Percentiles rank a stretch among this genome's conserved stretches.
Evolutionary conservation across 208 protist species (phyloP).

Genomic region (Crithidia expoeki): DNA sequence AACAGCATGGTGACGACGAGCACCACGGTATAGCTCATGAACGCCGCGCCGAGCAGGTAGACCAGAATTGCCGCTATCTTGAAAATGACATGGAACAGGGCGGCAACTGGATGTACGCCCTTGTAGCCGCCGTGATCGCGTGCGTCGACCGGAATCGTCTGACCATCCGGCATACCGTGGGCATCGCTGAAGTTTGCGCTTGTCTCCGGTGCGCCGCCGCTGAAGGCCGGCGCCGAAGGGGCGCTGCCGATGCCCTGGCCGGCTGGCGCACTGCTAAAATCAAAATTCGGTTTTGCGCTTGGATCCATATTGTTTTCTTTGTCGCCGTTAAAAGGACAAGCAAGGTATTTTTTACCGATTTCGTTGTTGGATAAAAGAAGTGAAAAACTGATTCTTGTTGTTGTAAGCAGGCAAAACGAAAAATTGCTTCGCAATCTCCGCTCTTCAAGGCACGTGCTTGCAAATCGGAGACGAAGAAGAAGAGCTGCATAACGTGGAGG

Average conservation of each 20-base stretch:
- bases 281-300: slow-evolving; percentile 17
- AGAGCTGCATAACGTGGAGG: too few species aligned
- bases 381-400: too few species aligned
- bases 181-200: neutral
- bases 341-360: too few species aligned
- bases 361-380: too few species aligned
- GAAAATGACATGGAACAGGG: slow-evolving; percentile 90
- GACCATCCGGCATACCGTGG: slow-evolving; percentile 6
- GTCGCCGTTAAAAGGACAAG: too few species aligned
- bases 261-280: slow-evolving; percentile 39
- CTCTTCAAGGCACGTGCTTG: too few species aligned
- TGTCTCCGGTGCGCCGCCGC: neutral
- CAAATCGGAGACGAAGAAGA: too few species aligned
- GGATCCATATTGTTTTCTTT: too few species aligned
- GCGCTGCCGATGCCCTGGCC: too few species aligned
- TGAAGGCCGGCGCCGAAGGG: slow-evolving; percentile 11
- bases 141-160: slow-evolving; percentile 13
- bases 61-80: slow-evolving; percentile 79
- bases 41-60: slow-evolving; percentile 77
- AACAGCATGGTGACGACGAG: slow-evolving; percentile 92
- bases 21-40: slow-evolving; percentile 72
- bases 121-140: slow-evolving; percentile 62
- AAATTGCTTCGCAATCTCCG: too few species aligned
- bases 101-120: slow-evolving; percentile 83
- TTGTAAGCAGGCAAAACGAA: too few species aligned